Conservation (phyloP, 139 green algal genomes). For the Chlamydomonas incerta region DNA sequence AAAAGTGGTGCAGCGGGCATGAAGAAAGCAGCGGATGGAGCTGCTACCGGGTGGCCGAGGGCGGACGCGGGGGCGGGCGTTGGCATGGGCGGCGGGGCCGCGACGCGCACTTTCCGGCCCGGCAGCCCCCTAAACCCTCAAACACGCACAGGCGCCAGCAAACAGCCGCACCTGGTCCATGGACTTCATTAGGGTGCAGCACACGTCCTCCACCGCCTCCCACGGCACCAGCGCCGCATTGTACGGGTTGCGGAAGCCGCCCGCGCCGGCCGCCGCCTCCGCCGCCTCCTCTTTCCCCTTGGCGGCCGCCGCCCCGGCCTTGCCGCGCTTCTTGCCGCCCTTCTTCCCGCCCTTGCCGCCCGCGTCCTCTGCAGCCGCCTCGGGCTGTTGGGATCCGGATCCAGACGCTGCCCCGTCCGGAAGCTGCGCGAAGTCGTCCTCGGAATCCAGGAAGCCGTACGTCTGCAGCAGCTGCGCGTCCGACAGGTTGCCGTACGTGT, state of each 20-base stretch:
- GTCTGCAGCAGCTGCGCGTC: constrained; percentile 79
- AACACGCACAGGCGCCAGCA: too few relatives aligned
- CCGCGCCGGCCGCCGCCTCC: not conserved
- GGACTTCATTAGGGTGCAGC: constrained; percentile 1
- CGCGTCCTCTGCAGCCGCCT: too few relatives aligned
- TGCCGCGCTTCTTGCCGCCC: constrained; percentile 12
- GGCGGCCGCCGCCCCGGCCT: not conserved
- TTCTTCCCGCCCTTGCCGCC: not conserved
- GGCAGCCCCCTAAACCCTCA: too few relatives aligned
- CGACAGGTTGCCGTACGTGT: constrained; percentile 79
- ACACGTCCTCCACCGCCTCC: constrained; percentile 27
- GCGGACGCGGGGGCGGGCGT: too few relatives aligned
- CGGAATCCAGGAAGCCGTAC: constrained; percentile 79
- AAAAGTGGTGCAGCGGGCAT: too few relatives aligned
- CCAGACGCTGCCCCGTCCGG: not conserved
- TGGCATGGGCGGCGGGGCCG: too few relatives aligned
- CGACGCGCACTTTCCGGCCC: too few relatives aligned
- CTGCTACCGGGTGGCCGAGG: too few relatives aligned
- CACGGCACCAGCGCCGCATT: constrained; percentile 58
- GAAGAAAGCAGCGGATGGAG: too few relatives aligned
- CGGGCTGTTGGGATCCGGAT: not conserved
- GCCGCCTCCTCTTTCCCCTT: not conserved
- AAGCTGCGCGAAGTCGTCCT: constrained; percentile 23
- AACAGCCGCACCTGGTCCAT: constrained; percentile 22
- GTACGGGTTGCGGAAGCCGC: constrained; percentile 45